A percentile compares a stretch with the other conserved stretches of the same genome.
Evolutionary conservation across 2,329 filamentous ascomycete species (phyloP).

Genomic region (Fusarium miscanthi): DNA sequence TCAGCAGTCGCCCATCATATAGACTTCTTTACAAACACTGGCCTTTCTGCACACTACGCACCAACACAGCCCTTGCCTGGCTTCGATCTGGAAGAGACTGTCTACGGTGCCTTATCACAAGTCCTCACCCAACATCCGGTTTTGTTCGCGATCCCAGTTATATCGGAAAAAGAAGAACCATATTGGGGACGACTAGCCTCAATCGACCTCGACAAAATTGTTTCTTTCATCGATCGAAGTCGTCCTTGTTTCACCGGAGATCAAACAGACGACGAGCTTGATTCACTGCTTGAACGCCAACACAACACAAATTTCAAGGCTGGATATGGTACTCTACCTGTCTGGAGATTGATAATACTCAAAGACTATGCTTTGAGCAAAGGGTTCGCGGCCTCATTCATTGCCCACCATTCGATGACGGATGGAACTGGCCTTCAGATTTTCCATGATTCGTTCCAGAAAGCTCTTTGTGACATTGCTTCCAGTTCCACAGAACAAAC

Average conservation of each 20-base stretch:
- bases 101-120: neutral
- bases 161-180: neutral
- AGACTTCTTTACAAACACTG: conserved; percentile 11
- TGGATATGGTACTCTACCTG: neutral
- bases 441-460: conserved; percentile 3
- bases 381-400: neutral
- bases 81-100: neutral
- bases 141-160: neutral
- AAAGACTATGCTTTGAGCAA: neutral
- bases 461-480: neutral
- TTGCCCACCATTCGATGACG: neutral
- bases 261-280: neutral
- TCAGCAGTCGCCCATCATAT: neutral
- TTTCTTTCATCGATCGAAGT: neutral
- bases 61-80: neutral
- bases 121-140: neutral
- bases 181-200: neutral
- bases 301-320: conserved; percentile 7
- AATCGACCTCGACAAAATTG: neutral
- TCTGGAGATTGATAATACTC: neutral
- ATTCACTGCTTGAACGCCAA: neutral
- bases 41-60: conserved; percentile 1
- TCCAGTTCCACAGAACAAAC: fast-evolving
- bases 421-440: conserved; percentile 1
- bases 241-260: neutral